Evolutionary conservation across 139 green algal genomes (phyloP).

Genomic region (Gonium pectorale): DNA sequence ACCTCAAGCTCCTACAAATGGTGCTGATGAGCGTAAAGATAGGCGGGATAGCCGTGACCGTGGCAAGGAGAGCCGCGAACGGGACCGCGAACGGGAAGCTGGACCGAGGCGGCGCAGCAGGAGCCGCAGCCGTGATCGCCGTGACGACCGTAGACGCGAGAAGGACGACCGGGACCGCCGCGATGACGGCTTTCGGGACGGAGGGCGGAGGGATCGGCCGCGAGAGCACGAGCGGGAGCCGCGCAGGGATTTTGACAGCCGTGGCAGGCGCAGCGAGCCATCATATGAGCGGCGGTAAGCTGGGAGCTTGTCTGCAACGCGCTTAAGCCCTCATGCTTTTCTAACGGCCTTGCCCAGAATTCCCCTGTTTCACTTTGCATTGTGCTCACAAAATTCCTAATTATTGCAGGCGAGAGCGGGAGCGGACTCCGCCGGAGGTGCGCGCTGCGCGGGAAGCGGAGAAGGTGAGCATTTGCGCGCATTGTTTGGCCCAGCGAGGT

Average conservation of each 20-base stretch:
- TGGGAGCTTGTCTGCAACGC: no score
- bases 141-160: slow-evolving; percentile 25
- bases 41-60: neutral
- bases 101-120: slow-evolving; percentile 22
- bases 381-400: no score
- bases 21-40: neutral
- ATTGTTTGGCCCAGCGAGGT: no score
- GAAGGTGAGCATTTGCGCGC: slow-evolving; percentile 50
- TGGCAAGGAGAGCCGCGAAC: slow-evolving; percentile 10
- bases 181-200: slow-evolving; percentile 19
- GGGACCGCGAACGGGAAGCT: slow-evolving; percentile 9
- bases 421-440: slow-evolving; percentile 77
- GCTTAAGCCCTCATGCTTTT: no score
- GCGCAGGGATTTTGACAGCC: slow-evolving; percentile 2
- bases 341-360: no score
- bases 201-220: neutral
- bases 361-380: no score
- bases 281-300: neutral
- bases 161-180: slow-evolving; percentile 31
- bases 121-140: slow-evolving; percentile 27
- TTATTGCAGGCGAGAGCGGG: slow-evolving; percentile 44
- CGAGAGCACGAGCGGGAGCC: slow-evolving; percentile 33
- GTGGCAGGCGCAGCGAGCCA: neutral
- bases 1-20: neutral
- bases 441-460: slow-evolving; percentile 71